Base-by-base conservation (phyloP, 768 basidiomycete species). In the Pholiota conissans region DNA sequence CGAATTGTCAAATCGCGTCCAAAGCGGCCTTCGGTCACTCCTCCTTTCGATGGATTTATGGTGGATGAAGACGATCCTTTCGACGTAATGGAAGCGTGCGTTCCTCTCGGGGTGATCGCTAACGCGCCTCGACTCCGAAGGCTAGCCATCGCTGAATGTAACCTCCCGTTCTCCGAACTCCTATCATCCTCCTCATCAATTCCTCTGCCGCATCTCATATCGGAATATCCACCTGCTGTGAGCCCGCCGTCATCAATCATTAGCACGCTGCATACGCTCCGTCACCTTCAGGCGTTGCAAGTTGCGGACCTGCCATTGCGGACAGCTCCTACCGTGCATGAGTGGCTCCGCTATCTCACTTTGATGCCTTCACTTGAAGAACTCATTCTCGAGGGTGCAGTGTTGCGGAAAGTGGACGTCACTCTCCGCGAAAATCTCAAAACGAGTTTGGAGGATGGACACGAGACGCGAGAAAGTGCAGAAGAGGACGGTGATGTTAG, bases 221-320 rank as follows among this genome's bases (percentile, higher is more conserved):
- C 35, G 9, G 18, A 39, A 27, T 13, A 32, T 27, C 10, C 52
- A 7, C 9, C 28, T 11, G 2, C 3, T 42, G 3, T 10, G 4
- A 16, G 39, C n/a, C n/a, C 39, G 10, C 5, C 39, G n/a, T 40
- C 37, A 4, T 3, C 13, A 3, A 18, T 1, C 6, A 9, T 50
- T 14, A 16, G 20, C n/a, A 16, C 26, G 16, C 20, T 52, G 22
- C 32, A n/a, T 16, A 47, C 42, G 10, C 53, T 54, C 10, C 26
- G 2, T 7, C 28, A 46, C 14, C 42, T 54, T 3, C 40, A 34
- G n/a, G 20, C 28, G 9, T 18, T 54, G 9, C 53, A 54, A 10
- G 46, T 54, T 9, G 53, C 42, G 9, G 53, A 54, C 16, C 22
- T 54, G 13, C 53, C 53, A 14, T 26, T 54, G 18, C 53, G 32